These are phyloP conservation scores for Basidioascus undulatus DNA, from an alignment of 768 basidiomycete species.

Conservation along the genomic window DNA sequence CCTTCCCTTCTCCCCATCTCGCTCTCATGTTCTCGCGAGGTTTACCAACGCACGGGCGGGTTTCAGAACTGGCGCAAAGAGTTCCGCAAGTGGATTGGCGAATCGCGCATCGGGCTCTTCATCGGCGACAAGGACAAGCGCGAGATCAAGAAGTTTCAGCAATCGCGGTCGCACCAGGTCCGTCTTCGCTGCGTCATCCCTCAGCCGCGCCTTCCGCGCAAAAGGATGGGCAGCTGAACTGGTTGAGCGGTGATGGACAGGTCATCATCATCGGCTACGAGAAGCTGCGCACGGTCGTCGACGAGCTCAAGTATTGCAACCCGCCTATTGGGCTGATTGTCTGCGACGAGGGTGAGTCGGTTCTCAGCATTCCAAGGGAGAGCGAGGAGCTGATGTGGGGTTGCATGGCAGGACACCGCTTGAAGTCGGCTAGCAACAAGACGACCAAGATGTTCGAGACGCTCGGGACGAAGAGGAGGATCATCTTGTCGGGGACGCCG, in stretches of 20 bases:
- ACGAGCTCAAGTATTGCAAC: constrained; percentile 17
- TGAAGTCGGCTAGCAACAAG: constrained; percentile 80
- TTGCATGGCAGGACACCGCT: constrained; percentile 54
- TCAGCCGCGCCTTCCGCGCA: too few species aligned
- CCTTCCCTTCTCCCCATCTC: not conserved
- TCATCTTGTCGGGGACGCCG: constrained; percentile 88
- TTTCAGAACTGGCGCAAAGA: constrained; percentile 80
- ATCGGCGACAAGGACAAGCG: constrained; percentile 34
- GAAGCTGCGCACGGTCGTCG: constrained; percentile 21
- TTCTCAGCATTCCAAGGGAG: too few species aligned
- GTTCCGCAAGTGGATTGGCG: constrained; percentile 67
- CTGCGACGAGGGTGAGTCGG: constrained; percentile 62
- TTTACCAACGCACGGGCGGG: too few species aligned
- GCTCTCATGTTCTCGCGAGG: not conserved
- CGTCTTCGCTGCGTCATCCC: too few species aligned
- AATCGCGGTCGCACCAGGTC: constrained; percentile 25
- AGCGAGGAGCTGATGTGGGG: too few species aligned
- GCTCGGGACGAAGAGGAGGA: constrained; percentile 44
- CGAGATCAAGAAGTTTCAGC: constrained; percentile 42
- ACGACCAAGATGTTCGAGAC: constrained; percentile 65
- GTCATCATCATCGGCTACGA: constrained; percentile 92
- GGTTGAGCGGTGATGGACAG: constrained; percentile 18
- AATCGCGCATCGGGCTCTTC: constrained; percentile 31
- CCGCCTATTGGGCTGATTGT: constrained; percentile 82
- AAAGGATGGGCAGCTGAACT: not conserved